These are phyloP conservation scores for Linnemannia hyalina DNA, from an alignment of 192 early-diverging fungal species.

Conservation along the genomic window DNA sequence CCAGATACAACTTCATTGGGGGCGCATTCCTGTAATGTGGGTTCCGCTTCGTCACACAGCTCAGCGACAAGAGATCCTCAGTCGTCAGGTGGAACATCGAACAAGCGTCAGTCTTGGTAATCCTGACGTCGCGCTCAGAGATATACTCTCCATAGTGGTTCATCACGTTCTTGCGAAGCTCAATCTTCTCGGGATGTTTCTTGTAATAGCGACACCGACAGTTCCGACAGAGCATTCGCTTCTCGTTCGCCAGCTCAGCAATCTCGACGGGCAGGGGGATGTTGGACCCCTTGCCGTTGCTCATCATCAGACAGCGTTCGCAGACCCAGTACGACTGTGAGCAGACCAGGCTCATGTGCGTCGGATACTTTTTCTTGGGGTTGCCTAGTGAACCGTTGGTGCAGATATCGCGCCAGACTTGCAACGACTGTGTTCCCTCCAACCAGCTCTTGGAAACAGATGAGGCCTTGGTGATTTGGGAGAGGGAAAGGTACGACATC, in stretches of 20 bases:
- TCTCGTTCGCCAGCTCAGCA: neutral
- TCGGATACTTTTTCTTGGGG: constrained; percentile 9
- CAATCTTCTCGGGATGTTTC: neutral
- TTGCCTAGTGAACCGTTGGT: neutral
- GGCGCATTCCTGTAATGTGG: constrained; percentile 3
- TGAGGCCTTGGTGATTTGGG: constrained; percentile 14
- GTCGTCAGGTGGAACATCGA: neutral
- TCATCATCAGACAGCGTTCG: constrained; percentile 14
- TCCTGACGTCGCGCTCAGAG: neutral
- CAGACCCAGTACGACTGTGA: constrained; percentile 20
- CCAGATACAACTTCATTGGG: constrained; percentile 23
- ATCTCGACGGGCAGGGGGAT: constrained; percentile 25
- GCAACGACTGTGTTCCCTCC: constrained; percentile 8
- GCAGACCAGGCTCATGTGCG: constrained; percentile 29
- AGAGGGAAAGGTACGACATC: constrained; percentile 13
- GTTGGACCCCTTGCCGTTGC: neutral
- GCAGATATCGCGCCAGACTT: constrained; percentile 6
- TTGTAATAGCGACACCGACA: constrained; percentile 21
- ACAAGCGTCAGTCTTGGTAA: constrained; percentile 23
- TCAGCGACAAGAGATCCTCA: neutral
- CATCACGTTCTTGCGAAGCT: neutral
- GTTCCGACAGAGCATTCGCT: neutral
- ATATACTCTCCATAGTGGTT: neutral
- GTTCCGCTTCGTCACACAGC: neutral
- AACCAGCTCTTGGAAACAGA: constrained; percentile 22